Evolutionary conservation across 352 stramenopile species (phyloP), one percentile per base, ranked within the genome.

Genomic region (Peronospora farinosa): DNA sequence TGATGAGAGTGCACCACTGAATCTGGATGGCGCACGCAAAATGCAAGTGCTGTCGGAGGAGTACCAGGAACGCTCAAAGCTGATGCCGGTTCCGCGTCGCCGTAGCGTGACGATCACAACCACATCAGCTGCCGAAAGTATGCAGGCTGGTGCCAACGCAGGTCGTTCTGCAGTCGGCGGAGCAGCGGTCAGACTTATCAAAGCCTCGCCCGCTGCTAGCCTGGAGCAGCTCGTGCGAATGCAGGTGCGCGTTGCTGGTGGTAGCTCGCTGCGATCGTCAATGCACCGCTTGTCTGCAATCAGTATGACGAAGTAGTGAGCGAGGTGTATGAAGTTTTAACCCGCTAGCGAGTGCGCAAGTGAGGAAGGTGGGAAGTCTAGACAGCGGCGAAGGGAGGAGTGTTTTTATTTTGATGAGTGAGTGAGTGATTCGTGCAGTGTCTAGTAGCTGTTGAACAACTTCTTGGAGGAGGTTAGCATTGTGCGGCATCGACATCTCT

Each of bases 1-100:
- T 41, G 82, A 90, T 28, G 75, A 84, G 56, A 88, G 73, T 41
- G 76, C 72, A 37, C 83, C 83, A 32, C 51, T 93, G 8, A 93
- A 92, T 46, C 33, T 93, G 27, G 83, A 93, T 31, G 78, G 78
- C 10, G 83, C 83, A 21, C 80, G 80, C 37, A 92, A 93, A 56
- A 90, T 93, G 76, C 80, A 93, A 45, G 79, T 93, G 25, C 54
- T 93, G 11, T 93, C 83, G 41, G 79, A 92, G 54, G 83, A 93
- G 45, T 92, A 92, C 50, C 76, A 93, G 47, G 77, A 92, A 50
- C 80, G 83, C 8, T 78, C 81, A 32, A 93, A 93, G 61, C 44
- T 89, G 5, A 50, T 89, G 51, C 79, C 83, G 11, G 66, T 67
- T 4, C 78, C 74, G 9, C 77, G 76, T 9, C 78, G 83, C n/a